Evolutionary conservation across 2,329 filamentous ascomycete species (phyloP).

Genomic region (Clathrospora elynae): DNA sequence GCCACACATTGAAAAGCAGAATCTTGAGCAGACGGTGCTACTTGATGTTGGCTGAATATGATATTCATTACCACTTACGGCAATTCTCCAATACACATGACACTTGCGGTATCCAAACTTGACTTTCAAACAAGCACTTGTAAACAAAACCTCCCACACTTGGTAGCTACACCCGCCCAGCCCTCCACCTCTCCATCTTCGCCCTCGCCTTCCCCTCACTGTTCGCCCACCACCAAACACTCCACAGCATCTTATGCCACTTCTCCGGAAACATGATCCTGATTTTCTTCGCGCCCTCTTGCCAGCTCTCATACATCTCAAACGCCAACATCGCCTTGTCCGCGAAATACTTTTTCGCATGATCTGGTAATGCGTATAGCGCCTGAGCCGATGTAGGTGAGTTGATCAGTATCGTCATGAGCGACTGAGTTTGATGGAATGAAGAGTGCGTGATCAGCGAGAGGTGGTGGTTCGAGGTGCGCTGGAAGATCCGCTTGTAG

Average conservation of each 20-base stretch:
- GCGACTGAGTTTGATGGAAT: not conserved
- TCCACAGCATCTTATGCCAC: conserved; percentile 25
- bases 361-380: conserved; percentile 11
- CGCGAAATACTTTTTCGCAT: conserved; percentile 8
- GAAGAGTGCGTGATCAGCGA: conserved; percentile 1
- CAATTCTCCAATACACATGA: no score
- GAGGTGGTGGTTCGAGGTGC: not conserved
- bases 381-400: not conserved
- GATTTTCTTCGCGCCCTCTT: conserved; percentile 8
- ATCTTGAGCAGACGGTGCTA: no score
- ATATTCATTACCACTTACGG: no score
- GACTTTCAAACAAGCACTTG: not conserved
- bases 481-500: not conserved
- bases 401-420: not conserved
- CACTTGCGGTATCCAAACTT: not conserved
- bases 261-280: conserved; percentile 10
- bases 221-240: conserved; percentile 36
- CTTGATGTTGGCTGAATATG: no score
- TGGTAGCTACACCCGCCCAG: not conserved
- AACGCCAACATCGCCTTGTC: conserved; percentile 15
- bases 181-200: conserved; percentile 30
- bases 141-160: not conserved
- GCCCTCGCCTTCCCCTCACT: conserved; percentile 30
- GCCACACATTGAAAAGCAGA: no score
- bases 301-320: conserved; percentile 4